Base-by-base conservation (phyloP, 148 eudicot genomes). In the Camellia japonica region DNA sequence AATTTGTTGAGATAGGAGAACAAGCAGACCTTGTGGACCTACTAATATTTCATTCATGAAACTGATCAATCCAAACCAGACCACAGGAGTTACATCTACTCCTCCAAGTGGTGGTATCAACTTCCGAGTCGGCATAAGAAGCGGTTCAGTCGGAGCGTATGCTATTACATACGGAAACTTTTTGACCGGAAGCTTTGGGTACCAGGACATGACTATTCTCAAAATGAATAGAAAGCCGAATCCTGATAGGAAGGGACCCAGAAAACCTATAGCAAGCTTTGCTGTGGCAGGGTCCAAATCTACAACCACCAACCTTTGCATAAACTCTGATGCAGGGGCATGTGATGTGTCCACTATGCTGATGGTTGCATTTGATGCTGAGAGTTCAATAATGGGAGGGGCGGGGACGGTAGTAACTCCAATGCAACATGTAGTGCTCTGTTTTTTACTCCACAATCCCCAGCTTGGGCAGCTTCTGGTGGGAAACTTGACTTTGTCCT, bases 161-260 rank as follows among this genome's bases (percentile, higher is more conserved):
- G 99, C 99, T 47, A 96, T 51, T 7, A 96, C 90, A 68, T 90
- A 96, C 0, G 99, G 99, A 74, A 96, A 92, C 81, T 93, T 90
- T 9, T 86, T 87, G 56, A 96, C 97, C 0, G 99, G 99, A 71
- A 96, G 93, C 84, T 90, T 96, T 0, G 99, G 99, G 77, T 96
- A 96, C 99, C 99, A 96, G n/a, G 99, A 96, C 99, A 96, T 96
- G 49, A 96, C 95, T 55, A 96, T 96, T 84, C 99, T 89, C 78
- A 89, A 0, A 51, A 96, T 86, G 85, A 96, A 93, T 14, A 96
- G 88, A 80, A 96, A 96, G 2, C 87, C 89, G 75, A 96, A 92
- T 3, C 87, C 98, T 0, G 99, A 92, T 4, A 96, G 89, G 74
- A 92, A 90, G 5, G 99, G 99, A 60, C 99, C 99, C 30, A 92